A percentile compares a stretch with the other conserved stretches of the same genome.
Conservation (phyloP, 1,284 basidiomycete species). For the Fomitopsis betulina region DNA sequence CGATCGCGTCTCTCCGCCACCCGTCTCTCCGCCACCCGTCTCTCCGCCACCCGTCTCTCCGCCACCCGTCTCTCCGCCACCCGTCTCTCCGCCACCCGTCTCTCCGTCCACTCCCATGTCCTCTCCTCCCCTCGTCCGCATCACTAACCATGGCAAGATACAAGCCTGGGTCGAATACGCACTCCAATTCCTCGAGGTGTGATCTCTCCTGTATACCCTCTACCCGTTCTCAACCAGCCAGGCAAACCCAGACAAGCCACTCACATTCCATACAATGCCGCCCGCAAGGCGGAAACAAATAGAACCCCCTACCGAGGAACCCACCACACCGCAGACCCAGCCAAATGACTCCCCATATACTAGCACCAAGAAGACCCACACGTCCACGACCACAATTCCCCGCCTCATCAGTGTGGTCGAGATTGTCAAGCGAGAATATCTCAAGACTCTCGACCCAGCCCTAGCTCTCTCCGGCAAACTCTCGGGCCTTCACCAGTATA, state of each 20-base stretch:
- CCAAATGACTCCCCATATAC: not conserved
- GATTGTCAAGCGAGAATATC: constrained; percentile 79
- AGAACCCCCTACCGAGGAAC: not conserved
- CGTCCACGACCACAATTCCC: constrained; percentile 48
- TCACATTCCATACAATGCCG: constrained; percentile 70
- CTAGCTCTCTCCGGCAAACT: constrained; percentile 26
- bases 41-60: not conserved
- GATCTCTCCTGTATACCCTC: not conserved
- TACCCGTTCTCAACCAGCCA: constrained; percentile 24
- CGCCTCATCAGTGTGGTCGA: constrained; percentile 76
- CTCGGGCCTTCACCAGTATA: constrained; percentile 76
- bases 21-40: too few relatives aligned
- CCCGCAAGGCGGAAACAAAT: constrained; percentile 14
- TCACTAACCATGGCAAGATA: constrained; percentile 64
- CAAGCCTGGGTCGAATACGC: constrained; percentile 58
- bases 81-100: not conserved
- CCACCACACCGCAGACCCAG: not conserved
- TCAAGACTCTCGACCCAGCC: constrained; percentile 43
- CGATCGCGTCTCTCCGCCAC: not conserved
- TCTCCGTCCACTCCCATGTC: too few relatives aligned
- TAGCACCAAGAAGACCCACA: constrained; percentile 13
- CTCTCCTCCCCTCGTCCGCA: too few relatives aligned
- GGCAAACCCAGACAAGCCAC: constrained; percentile 50
- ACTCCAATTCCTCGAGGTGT: constrained; percentile 57
- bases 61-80: not conserved